phyloP scores from a whole-genome alignment of 2,329 filamentous ascomycete genomes.

The Knufia fluminis region DNA sequence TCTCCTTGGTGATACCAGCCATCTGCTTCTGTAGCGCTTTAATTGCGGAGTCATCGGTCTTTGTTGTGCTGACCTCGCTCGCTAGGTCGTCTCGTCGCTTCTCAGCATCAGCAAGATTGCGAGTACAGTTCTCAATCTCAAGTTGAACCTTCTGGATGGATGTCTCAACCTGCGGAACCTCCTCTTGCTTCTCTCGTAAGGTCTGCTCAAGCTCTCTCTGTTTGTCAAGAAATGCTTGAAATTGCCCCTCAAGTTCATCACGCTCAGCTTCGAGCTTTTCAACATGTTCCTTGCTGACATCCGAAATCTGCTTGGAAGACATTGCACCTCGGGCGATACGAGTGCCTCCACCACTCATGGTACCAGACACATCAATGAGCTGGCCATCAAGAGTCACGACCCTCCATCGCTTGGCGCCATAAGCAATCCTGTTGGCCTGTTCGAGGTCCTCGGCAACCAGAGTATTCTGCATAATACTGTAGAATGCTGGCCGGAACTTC shows the following conservation, averaged over 20 bases:
- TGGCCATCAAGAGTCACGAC: conserved; percentile 93
- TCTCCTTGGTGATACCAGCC: conserved; percentile 62
- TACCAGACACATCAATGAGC: conserved; percentile 95
- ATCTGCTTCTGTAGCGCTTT: conserved; percentile 69
- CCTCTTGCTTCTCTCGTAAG: conserved; percentile 61
- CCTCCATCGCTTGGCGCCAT: conserved; percentile 85
- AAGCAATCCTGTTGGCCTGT: conserved; percentile 96
- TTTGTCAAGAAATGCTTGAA: conserved; percentile 74
- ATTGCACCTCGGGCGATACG: conserved; percentile 86
- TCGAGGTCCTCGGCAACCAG: conserved; percentile 83
- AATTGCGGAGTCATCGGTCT: conserved; percentile 67
- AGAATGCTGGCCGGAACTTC: conserved; percentile 82
- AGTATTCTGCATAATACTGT: conserved; percentile 89
- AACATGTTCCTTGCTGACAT: conserved; percentile 81
- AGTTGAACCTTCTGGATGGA: conserved; percentile 83
- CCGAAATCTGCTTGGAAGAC: conserved; percentile 89
- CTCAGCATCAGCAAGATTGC: conserved; percentile 74
- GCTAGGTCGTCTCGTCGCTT: conserved; percentile 77
- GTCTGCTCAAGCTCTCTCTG: conserved; percentile 69
- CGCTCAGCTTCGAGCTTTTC: conserved; percentile 77
- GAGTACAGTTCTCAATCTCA: conserved; percentile 77
- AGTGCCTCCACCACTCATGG: conserved; percentile 94
- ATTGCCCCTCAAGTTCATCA: conserved; percentile 73
- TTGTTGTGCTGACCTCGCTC: conserved; percentile 70
- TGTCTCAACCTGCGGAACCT: conserved; percentile 78